Percentiles rank a stretch among this genome's conserved stretches.
Conservation (phyloP, 148 eudicot species). For the Pharnaceum exiguum region DNA sequence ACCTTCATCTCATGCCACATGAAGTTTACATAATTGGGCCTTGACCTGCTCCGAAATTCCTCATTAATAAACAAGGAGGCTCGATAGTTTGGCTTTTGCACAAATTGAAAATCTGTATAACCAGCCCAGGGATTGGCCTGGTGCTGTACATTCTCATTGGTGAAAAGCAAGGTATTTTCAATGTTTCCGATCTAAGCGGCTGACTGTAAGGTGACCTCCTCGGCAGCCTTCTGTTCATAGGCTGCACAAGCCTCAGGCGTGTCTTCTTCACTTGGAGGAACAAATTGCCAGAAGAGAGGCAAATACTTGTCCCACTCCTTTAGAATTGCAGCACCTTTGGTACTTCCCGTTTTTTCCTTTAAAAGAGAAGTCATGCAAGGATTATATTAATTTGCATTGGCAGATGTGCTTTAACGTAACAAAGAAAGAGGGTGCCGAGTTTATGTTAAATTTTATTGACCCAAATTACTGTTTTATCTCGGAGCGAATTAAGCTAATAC, state of each 20-base stretch:
- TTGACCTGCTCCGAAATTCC: conserved; percentile 7
- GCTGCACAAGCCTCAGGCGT: conserved; percentile 95
- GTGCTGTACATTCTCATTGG: conserved; percentile 4
- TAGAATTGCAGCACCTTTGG: conserved; percentile 77
- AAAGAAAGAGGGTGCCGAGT: background rate
- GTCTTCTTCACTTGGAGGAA: conserved; percentile 99
- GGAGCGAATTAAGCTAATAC: no score
- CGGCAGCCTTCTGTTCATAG: conserved; percentile 48
- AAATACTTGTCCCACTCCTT: conserved; percentile 95
- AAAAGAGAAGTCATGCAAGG: background rate
- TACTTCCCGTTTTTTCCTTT: conserved; percentile 93
- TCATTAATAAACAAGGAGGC: background rate
- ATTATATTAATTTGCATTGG: background rate
- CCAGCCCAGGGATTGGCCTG: background rate
- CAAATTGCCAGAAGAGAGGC: conserved; percentile 92
- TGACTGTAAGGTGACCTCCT: conserved; percentile 67
- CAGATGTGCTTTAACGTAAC: no score
- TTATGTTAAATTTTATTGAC: no score
- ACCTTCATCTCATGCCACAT: conserved; percentile 20
- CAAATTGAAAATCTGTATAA: background rate
- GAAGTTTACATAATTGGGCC: conserved; percentile 1
- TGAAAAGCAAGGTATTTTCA: background rate
- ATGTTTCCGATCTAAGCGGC: conserved; percentile 19
- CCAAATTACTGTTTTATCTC: no score
- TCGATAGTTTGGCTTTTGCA: conserved; percentile 16